Evolutionary conservation across 768 basidiomycete species (phyloP), one percentile per base, ranked within the genome.

Genomic region (Xerocomellus dryophilus): DNA sequence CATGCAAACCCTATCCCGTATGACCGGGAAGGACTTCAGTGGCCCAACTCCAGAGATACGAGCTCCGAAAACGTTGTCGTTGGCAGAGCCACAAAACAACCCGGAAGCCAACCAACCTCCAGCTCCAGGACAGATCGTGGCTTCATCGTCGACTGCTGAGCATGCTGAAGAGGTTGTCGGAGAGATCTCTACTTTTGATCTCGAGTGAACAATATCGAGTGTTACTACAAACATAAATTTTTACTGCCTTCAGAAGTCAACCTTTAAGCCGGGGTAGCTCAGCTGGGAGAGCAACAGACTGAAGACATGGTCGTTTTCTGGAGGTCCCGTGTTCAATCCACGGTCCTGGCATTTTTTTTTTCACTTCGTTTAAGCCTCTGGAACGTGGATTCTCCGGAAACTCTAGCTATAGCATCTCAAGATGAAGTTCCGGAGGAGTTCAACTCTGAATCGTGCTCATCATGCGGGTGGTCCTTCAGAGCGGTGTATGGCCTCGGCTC

Each of bases 11-110:
- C 69, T 92, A 12, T 82, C 85, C 42, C 82, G 85, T 14, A 84
- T 92, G 84, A 92, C 90, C 11, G 90, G 90, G 35, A 90, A 86
- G 59, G 88, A 92, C 64, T 92, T 92, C 63, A 85, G 88, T 41
- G 90, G 90, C 1, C 90, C 90, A 23, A 80, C 82, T 17, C 90
- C 90, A 0, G 81, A 84, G 54, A 90, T 91, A 58, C 70, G 73
- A 21, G 71, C 78, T 1, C 74, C 72, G 1, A 64, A 63, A n/a
- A 62, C 67, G 1, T 56, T 74, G 17, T 72, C 68, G 3, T 61
- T 79, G 20, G 66, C 64, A 14, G 71, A 74, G 35, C 34, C 62
- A 20, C 55, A 45, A 20, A 43, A 39, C 34, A 51, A 43, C 35
- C 5, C 7, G 7, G 43, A 55, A 45, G 20, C 27, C 17, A 31